Conservation (phyloP, 2,329 filamentous ascomycete species). For the Cladosporium sphaerospermum region DNA sequence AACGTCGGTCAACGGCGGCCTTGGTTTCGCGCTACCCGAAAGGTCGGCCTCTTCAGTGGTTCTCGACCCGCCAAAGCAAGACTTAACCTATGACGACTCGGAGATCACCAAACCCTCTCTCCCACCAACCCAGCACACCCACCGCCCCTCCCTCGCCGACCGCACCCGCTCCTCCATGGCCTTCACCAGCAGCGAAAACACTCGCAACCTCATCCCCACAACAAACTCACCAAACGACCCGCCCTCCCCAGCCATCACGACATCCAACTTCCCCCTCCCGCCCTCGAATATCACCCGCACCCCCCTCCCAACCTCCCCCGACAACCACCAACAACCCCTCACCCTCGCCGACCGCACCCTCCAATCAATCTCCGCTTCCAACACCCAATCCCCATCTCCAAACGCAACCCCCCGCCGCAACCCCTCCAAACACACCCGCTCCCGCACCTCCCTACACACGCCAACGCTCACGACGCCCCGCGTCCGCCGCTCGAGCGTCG, state of each 20-base stretch:
- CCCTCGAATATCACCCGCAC: not conserved
- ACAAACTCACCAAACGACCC: not conserved
- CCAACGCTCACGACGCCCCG: conserved; percentile 17
- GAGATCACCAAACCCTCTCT: not conserved
- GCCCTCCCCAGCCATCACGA: conserved; percentile 16
- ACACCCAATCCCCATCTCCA: conserved; percentile 26
- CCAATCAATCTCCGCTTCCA: conserved; percentile 64
- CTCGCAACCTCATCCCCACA: not conserved
- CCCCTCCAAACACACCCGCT: conserved; percentile 28
- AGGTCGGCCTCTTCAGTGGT: not conserved
- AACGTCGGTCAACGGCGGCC: not conserved
- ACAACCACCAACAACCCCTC: conserved; percentile 25
- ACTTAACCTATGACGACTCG: not conserved
- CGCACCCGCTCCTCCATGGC: conserved; percentile 44
- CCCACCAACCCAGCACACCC: not conserved
- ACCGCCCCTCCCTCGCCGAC: conserved; percentile 39
- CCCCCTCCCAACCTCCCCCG: conserved; percentile 20
- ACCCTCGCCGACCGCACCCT: conserved; percentile 72
- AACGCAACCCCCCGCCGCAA: conserved; percentile 33
- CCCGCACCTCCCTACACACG: conserved; percentile 32
- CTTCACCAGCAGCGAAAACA: conserved; percentile 6
- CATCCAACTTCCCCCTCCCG: conserved; percentile 2
- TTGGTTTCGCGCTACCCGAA: not conserved
- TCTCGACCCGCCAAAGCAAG: conserved; percentile 2
- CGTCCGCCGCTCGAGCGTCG: not conserved